Conservation (phyloP, 352 stramenopile genomes). For the Phytophthora syringae region DNA sequence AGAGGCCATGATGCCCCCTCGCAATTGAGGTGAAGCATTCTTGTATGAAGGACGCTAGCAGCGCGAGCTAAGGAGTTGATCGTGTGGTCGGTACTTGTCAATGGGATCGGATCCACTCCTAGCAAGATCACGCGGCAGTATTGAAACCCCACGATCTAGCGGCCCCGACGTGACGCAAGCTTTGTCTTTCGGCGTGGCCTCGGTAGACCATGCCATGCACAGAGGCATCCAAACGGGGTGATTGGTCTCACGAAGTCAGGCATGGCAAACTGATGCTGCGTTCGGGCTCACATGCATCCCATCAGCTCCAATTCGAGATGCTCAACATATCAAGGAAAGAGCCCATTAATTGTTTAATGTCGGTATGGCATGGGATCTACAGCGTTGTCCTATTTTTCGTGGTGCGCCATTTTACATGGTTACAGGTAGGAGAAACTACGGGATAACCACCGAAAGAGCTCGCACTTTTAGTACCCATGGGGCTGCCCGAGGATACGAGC, state of each 20-base stretch:
- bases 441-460: too few relatives aligned
- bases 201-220: constrained; percentile 15
- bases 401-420: too few relatives aligned
- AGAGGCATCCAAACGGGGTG: constrained; percentile 24
- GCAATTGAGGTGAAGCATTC: not conserved
- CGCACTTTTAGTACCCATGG: too few relatives aligned
- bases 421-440: too few relatives aligned
- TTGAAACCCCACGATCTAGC: not conserved
- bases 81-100: not conserved
- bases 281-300: constrained; percentile 8
- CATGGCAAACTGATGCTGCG: constrained; percentile 3
- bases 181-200: constrained; percentile 15
- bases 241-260: constrained; percentile 30
- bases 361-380: too few relatives aligned
- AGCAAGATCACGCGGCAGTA: not conserved
- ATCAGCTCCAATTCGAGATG: constrained; percentile 15
- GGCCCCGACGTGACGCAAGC: not conserved
- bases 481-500: too few relatives aligned
- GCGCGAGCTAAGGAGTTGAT: not conserved
- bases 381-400: too few relatives aligned
- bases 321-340: too few relatives aligned
- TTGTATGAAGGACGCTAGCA: not conserved
- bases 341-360: too few relatives aligned
- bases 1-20: not conserved
- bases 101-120: not conserved